Base-by-base conservation (phyloP, 1,284 basidiomycete genomes). In the Sutorius eximius region DNA sequence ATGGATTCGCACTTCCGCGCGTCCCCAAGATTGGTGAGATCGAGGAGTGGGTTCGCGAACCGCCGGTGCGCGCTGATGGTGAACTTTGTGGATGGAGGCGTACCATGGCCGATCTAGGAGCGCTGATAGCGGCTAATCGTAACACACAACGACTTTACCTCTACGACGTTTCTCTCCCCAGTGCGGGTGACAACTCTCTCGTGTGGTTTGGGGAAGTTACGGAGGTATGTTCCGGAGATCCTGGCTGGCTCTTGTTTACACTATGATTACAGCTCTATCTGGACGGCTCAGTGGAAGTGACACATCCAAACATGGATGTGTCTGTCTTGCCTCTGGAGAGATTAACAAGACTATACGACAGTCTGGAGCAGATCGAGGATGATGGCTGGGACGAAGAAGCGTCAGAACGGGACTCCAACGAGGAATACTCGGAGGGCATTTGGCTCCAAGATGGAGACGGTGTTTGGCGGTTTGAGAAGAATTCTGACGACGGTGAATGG, bases 181-280 rank as follows among this genome's bases (percentile, higher is more conserved):
- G 60, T 34, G 61, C 72, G 32, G 78, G 76, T 40, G 78, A 81
- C 57, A 71, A 73, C 1, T 69, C 72, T 16, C 65, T 88, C 22
- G 71, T 77, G 47, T 92, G 89, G 89, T 81, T 91, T 52, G 89
- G 90, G 12, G 88, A 92, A 72, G 88, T 92, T n/a, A 79, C 80
- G 8, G 78, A 81, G 63, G 89, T 90, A 72, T 42, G 54, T 58
- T 51, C 42, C 27, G 18, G 27, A 45, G 29, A 18, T 45, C 33
- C 24, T 42, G 36, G 29, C 27, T 18, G 13, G 57, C 18, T 49
- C n/a, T 53, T 51, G 45, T 43, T 29, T 52, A 47, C 52, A 40
- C 22, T 29, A 33, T 22, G 13, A 46, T 56, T 53, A 3, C 59
- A 91, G 89, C 76, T 92, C n/a, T 76, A 80, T 52, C 72, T 87